Evolutionary conservation across 2,329 filamentous ascomycete genomes (phyloP).

Genomic region (Aspergillus sp.): DNA sequence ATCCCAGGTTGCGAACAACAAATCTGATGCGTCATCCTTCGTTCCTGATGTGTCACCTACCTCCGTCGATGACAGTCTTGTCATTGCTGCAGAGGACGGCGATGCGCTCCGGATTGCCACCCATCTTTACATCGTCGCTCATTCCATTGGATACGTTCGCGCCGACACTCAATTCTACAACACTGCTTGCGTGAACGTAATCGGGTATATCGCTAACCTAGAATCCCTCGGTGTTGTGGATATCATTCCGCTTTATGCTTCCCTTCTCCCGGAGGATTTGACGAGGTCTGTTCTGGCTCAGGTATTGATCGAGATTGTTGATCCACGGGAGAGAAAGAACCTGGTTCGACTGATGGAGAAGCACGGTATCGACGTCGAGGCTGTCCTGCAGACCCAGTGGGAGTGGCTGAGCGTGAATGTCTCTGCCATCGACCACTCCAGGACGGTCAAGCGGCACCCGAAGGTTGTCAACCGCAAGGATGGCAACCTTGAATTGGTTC

Average conservation of each 20-base stretch:
- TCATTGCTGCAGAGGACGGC: conserved; percentile 48
- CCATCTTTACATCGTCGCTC: conserved; percentile 68
- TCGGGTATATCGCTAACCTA: conserved; percentile 79
- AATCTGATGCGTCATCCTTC: conserved; percentile 30
- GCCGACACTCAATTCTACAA: conserved; percentile 61
- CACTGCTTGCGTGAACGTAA: conserved; percentile 63
- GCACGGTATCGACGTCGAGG: conserved; percentile 69
- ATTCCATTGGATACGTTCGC: conserved; percentile 56
- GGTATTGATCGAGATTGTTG: conserved; percentile 72
- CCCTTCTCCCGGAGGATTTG: conserved; percentile 67
- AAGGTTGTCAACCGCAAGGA: conserved; percentile 55
- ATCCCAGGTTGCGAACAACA: conserved; percentile 35
- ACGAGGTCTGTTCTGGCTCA: conserved; percentile 71
- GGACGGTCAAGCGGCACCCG: conserved; percentile 33
- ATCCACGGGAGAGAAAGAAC: conserved; percentile 63
- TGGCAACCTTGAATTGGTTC: conserved; percentile 56
- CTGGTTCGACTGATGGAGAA: conserved; percentile 74
- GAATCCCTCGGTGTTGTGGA: conserved; percentile 72
- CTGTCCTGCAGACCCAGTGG: conserved; percentile 72
- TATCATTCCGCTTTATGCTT: conserved; percentile 84
- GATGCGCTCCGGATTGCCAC: conserved; percentile 68
- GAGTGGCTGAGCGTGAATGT: conserved; percentile 42
- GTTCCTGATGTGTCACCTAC: conserved; percentile 50
- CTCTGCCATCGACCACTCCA: conserved; percentile 36
- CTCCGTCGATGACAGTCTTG: conserved; percentile 52